Evolutionary conservation across 768 basidiomycete genomes (phyloP), one percentile per base, ranked within the genome.

Genomic region (Agaricus subrufescens): DNA sequence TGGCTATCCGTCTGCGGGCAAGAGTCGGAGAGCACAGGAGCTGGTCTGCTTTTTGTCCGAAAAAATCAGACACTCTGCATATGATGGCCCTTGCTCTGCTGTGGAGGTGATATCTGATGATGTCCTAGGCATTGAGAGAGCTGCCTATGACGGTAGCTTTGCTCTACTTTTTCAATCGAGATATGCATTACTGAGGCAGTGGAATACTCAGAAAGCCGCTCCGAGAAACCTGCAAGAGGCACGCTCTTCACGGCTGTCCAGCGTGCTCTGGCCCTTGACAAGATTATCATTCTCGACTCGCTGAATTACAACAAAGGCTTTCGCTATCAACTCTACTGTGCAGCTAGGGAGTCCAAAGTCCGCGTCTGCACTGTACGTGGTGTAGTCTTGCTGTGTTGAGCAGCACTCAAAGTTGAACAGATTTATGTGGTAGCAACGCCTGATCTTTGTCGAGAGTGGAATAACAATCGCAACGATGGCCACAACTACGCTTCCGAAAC

Each of bases 231-330:
- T 11, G 93, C 93, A 0, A 80, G 97, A 29, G 91, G 81, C 4
- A 77, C 88, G 10, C 77, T 96, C 23, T 93, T 96, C 68, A 84
- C 94, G 1, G 83, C 91, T 1, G 75, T 94, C 50, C 91, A 88
- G 62, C 79, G 97, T 11, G 77, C 81, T 34, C 77, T 99, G 60
- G 77, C 80, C 25, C 68, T 71, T 37, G 85, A 91, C 63, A 89
- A 84, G 0, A 83, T 98, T 63, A 78, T 97, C 56, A 89, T 99
- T 61, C 80, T 94, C 58, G 97, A 99, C 66, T 84, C 87, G 12
- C 80, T 90, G 62, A 98, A 98, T 66, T 98, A 99, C 71, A 98
- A 98, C 79, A 98, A 99, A 68, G 96, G 96, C 10, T 97, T 94
- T 67, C 85, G 97, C 30, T 99, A 99, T 70, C 97, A 99, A 69